Conservation (phyloP, 2,329 filamentous ascomycete species). For the Teratosphaeria nubilosa region DNA sequence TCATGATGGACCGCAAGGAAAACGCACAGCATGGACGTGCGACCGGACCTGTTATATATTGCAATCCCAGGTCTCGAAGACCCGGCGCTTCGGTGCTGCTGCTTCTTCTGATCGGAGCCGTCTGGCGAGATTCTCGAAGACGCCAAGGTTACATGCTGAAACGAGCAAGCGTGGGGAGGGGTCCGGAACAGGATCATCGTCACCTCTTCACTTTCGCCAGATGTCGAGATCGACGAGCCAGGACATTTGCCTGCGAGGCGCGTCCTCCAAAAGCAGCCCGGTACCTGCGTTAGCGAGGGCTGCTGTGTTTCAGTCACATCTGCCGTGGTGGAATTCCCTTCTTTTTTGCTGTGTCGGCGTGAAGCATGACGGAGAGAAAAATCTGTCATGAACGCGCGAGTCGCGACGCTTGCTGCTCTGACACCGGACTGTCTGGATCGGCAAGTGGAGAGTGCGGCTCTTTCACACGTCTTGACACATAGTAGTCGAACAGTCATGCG, state of each 20-base stretch:
- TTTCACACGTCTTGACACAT: background rate
- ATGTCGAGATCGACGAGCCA: conserved; percentile 1
- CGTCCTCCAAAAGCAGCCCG: background rate
- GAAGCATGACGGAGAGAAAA: background rate
- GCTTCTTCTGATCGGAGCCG: background rate
- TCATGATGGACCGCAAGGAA: background rate
- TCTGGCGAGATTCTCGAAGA: conserved; percentile 3
- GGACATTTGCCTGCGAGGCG: background rate
- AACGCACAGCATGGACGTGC: background rate
- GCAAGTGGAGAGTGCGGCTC: background rate
- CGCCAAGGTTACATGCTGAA: conserved; percentile 11
- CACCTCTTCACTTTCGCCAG: background rate
- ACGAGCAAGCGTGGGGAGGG: conserved; percentile 11
- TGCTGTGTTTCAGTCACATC: conserved; percentile 12
- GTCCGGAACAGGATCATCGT: background rate
- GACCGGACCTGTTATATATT: background rate
- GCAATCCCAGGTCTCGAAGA: background rate
- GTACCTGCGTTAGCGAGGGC: conserved; percentile 10
- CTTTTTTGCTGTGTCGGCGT: background rate
- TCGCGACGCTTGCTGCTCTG: conserved; percentile 4
- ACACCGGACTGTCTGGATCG: background rate
- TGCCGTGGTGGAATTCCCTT: conserved; percentile 2
- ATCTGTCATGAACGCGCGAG: conserved; percentile 7
- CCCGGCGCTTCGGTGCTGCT: background rate
- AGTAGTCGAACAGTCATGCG: background rate